These are phyloP conservation scores for Hemileccinum impolitum DNA, from an alignment of 768 basidiomycete genomes.

Conservation along the genomic window DNA sequence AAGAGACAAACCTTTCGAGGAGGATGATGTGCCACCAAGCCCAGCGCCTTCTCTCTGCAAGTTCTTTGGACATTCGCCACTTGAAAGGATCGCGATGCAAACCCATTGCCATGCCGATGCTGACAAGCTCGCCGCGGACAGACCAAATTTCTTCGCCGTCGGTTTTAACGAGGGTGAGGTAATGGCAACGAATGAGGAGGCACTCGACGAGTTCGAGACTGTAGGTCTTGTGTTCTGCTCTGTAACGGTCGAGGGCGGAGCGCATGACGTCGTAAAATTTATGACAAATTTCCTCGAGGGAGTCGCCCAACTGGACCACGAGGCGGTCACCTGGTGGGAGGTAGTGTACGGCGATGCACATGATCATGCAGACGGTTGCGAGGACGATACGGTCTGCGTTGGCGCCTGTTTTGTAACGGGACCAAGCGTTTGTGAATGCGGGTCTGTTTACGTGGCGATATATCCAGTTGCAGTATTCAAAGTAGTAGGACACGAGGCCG, in stretches of 20 bases:
- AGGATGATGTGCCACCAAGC: slow-evolving; percentile 89
- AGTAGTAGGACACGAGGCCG: slow-evolving; percentile 70
- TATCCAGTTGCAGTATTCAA: slow-evolving; percentile 86
- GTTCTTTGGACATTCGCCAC: slow-evolving; percentile 64
- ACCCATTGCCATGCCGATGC: slow-evolving; percentile 78
- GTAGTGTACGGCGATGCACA: slow-evolving; percentile 72
- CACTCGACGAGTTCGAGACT: slow-evolving; percentile 76
- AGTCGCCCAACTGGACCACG: slow-evolving; percentile 48
- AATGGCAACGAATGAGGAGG: slow-evolving; percentile 66
- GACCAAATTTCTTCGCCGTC: slow-evolving; percentile 83
- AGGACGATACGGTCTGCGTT: slow-evolving; percentile 66
- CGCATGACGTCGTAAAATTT: slow-evolving; percentile 72
- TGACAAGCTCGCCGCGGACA: slow-evolving; percentile 67
- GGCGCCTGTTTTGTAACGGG: slow-evolving; percentile 65
- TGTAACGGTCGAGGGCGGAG: slow-evolving; percentile 58
- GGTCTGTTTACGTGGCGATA: slow-evolving; percentile 72
- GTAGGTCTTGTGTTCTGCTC: slow-evolving; percentile 56
- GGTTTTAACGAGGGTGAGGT: slow-evolving; percentile 66
- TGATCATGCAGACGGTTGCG: slow-evolving; percentile 69
- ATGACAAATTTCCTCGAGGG: slow-evolving; percentile 56
- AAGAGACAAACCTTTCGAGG: slow-evolving; percentile 61
- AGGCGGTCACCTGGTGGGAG: slow-evolving; percentile 63
- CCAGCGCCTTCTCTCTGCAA: slow-evolving; percentile 79
- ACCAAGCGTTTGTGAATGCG: slow-evolving; percentile 64
- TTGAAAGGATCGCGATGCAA: slow-evolving; percentile 83